A percentile compares a stretch with the other conserved stretches of the same genome.
Evolutionary conservation across 345 rosid genomes (phyloP).

Genomic region (Dipteronia dyeriana): DNA sequence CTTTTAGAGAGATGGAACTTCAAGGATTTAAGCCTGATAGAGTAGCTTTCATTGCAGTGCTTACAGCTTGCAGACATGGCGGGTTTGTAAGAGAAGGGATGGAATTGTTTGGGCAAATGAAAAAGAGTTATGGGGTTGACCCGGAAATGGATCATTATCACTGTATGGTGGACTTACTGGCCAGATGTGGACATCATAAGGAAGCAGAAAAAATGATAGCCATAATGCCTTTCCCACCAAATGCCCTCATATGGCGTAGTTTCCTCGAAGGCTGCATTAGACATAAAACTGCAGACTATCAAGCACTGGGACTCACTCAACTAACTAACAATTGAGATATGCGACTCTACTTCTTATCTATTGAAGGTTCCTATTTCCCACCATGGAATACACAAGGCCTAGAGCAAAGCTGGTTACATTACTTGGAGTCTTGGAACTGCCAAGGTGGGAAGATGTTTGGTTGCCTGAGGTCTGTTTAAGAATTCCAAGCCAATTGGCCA

Average conservation of each 20-base stretch:
- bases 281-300: constrained; percentile 21
- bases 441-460: constrained; percentile 5
- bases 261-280: constrained; percentile 75
- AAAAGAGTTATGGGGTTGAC: constrained; percentile 47
- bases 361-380: neutral
- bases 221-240: constrained; percentile 75
- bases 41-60: constrained; percentile 63
- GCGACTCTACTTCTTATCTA: neutral
- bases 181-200: constrained; percentile 52
- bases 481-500: neutral
- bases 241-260: constrained; percentile 64
- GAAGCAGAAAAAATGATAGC: constrained; percentile 69
- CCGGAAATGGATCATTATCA: constrained; percentile 80
- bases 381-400: neutral
- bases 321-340: neutral
- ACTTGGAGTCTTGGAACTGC: neutral
- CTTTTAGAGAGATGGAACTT: constrained; percentile 55
- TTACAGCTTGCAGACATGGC: constrained; percentile 75
- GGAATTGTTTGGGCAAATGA: constrained; percentile 62
- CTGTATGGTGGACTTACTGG: constrained; percentile 69
- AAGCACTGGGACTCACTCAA: constrained; percentile 6
- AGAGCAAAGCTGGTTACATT: neutral
- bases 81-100: constrained; percentile 76
- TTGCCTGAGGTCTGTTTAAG: neutral
- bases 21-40: constrained; percentile 67